Evolutionary conservation across 169 alveolate species (phyloP).

Genomic region (Plasmodium inui): DNA sequence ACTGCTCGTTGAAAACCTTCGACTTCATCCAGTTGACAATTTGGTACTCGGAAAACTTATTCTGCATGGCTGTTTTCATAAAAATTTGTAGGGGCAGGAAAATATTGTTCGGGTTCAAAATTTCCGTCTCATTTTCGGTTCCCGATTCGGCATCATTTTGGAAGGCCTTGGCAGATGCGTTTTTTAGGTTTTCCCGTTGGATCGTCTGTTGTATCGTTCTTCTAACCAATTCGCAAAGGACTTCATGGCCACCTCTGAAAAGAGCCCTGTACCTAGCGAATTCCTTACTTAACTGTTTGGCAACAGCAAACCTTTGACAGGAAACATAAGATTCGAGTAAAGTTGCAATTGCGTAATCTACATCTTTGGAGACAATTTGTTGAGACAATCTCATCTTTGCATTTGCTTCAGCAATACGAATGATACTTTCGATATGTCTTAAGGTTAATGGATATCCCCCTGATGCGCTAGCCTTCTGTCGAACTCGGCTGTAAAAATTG

Average conservation of each 20-base stretch:
- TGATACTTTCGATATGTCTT: conserved; percentile 96
- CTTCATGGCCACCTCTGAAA: conserved; percentile 89
- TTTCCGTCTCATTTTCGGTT: conserved; percentile 65
- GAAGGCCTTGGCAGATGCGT: conserved; percentile 68
- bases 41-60: conserved; percentile 84
- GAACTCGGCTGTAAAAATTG: conserved; percentile 94
- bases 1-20: conserved; percentile 80
- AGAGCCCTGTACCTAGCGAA: conserved; percentile 89
- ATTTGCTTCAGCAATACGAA: conserved; percentile 97
- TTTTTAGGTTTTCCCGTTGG: conserved; percentile 78
- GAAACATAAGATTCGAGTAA: conserved; percentile 96
- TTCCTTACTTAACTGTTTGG: conserved; percentile 89
- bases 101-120: conserved; percentile 72
- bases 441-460: conserved; percentile 98
- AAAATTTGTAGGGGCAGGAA: conserved; percentile 74
- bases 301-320: conserved; percentile 95
- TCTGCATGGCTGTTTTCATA: conserved; percentile 81
- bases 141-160: conserved; percentile 81
- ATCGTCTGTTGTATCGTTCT: conserved; percentile 82
- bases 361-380: conserved; percentile 94
- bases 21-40: conserved; percentile 86
- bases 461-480: conserved; percentile 95
- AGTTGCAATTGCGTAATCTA: conserved; percentile 97
- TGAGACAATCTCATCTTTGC: conserved; percentile 97
- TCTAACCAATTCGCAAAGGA: conserved; percentile 84